Conservation (phyloP, 1,139 yeast species). For the Kazachstania sp. region DNA sequence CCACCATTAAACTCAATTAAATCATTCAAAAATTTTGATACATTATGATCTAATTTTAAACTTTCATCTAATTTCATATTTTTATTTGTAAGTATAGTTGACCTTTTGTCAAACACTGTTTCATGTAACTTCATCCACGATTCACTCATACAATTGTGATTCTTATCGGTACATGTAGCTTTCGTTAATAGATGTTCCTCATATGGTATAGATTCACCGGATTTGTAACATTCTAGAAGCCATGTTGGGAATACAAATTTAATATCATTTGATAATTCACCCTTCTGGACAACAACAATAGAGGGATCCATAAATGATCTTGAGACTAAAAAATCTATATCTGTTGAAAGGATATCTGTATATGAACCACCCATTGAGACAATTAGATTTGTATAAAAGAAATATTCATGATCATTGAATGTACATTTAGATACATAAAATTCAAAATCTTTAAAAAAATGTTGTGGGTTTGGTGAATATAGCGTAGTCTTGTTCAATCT, state of each 20-base stretch:
- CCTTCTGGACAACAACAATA: slow-evolving; percentile 31
- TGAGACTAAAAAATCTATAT: slow-evolving; percentile 71
- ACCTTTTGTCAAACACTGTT: background rate
- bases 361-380: slow-evolving; percentile 70
- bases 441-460: slow-evolving; percentile 51
- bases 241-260: slow-evolving; percentile 67
- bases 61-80: background rate
- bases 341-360: slow-evolving; percentile 51
- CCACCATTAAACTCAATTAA: background rate
- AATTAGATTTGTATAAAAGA: slow-evolving; percentile 49
- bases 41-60: background rate
- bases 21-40: background rate
- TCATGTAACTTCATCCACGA: background rate
- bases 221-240: slow-evolving; percentile 34
- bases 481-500: slow-evolving; percentile 40
- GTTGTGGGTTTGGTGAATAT: slow-evolving; percentile 57
- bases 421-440: slow-evolving; percentile 56
- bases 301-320: slow-evolving; percentile 43
- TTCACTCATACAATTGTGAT: background rate
- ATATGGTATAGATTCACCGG: slow-evolving; percentile 12
- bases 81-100: background rate
- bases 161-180: no score
- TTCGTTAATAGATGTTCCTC: background rate
- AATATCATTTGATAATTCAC: slow-evolving; percentile 37
- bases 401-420: slow-evolving; percentile 52